phyloP scores from a whole-genome alignment of 495 filamentous ascomycete species.

The Penicillium dipodomyicola region DNA sequence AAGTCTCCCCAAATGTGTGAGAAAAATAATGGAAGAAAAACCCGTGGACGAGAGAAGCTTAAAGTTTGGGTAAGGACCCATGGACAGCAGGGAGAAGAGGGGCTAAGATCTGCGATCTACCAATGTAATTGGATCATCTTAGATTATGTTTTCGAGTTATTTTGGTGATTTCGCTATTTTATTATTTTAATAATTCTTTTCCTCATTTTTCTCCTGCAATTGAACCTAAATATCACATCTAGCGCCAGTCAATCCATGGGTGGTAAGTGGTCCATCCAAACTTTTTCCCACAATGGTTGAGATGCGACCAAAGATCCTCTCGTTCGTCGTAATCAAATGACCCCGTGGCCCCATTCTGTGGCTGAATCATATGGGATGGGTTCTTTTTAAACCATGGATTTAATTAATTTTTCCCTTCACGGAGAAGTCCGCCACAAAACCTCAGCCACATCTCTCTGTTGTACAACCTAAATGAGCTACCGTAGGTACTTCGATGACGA shows the following conservation, averaged over 20 bases:
- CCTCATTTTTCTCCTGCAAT: background rate
- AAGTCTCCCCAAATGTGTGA: slow-evolving; percentile 9
- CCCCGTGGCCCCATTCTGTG: slow-evolving; percentile 7
- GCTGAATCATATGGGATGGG: background rate
- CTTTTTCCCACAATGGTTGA: slow-evolving; percentile 7
- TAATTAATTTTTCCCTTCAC: background rate
- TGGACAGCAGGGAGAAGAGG: slow-evolving; percentile 15
- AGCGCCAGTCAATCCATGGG: slow-evolving; percentile 4
- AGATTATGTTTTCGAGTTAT: background rate
- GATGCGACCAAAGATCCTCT: slow-evolving; percentile 8
- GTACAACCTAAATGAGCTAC: background rate
- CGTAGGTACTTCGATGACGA: background rate
- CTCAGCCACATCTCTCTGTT: background rate
- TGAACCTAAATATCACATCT: slow-evolving; percentile 1
- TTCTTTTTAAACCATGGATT: background rate
- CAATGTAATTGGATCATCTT: slow-evolving; percentile 22
- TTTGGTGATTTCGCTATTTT: slow-evolving; percentile 5
- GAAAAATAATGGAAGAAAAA: slow-evolving; percentile 11
- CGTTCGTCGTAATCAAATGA: slow-evolving; percentile 19
- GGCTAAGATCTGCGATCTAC: slow-evolving; percentile 25
- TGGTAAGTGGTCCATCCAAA: slow-evolving; percentile 19
- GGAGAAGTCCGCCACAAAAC: slow-evolving; percentile 15
- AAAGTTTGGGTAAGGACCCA: slow-evolving; percentile 18
- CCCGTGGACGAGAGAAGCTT: slow-evolving; percentile 7
- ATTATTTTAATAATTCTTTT: background rate